These are phyloP conservation scores for Xylariaceae sp. DNA, from an alignment of 2,329 filamentous ascomycete species.

Conservation along the genomic window DNA sequence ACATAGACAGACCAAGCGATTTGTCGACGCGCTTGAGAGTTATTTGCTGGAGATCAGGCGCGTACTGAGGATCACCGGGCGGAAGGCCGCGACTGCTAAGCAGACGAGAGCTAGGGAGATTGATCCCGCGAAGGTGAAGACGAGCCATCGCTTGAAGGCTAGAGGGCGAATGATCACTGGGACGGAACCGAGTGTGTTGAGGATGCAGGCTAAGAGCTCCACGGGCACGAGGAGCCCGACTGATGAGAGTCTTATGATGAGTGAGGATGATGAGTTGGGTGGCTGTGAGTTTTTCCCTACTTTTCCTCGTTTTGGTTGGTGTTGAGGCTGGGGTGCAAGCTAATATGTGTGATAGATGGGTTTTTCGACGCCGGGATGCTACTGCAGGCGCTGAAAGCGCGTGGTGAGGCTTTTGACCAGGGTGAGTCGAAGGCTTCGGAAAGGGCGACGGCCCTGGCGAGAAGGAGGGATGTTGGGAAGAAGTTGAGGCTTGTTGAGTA, in stretches of 20 bases:
- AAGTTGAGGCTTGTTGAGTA: constrained; percentile 69
- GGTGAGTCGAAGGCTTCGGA: constrained; percentile 54
- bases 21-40: constrained; percentile 82
- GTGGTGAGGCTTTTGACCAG: constrained; percentile 51
- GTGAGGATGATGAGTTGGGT: constrained; percentile 84
- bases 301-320: no score
- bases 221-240: constrained; percentile 56
- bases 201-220: constrained; percentile 35
- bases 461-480: constrained; percentile 68
- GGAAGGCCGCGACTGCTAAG: constrained; percentile 39
- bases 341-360: constrained; percentile 54
- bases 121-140: constrained; percentile 35
- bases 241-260: constrained; percentile 67
- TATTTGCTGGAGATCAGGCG: constrained; percentile 90
- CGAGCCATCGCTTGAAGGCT: constrained; percentile 56
- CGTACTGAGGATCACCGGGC: constrained; percentile 66
- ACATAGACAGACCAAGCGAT: constrained; percentile 87
- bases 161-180: constrained; percentile 69
- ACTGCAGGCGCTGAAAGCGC: constrained; percentile 76
- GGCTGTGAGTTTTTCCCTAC: constrained; percentile 69
- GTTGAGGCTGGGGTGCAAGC: background rate
- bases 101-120: constrained; percentile 53
- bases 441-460: constrained; percentile 54
- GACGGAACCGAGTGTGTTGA: constrained; percentile 36
- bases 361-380: constrained; percentile 98